These are phyloP conservation scores for Calonectria henricotiae DNA, from an alignment of 2,329 filamentous ascomycete species.

Conservation along the genomic window DNA sequence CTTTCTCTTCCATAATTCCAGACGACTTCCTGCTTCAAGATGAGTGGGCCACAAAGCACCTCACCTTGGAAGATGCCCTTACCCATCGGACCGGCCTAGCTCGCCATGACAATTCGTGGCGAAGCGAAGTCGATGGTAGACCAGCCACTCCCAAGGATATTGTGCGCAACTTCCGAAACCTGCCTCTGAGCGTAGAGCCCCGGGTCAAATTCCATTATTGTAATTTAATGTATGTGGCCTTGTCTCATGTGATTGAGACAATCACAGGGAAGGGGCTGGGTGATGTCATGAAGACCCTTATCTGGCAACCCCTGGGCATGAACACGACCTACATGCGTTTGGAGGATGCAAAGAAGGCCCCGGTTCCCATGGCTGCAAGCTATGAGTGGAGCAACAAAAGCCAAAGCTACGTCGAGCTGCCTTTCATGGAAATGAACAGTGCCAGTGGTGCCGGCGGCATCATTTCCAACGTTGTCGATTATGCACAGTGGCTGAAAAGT, in stretches of 20 bases:
- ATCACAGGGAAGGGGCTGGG: not conserved
- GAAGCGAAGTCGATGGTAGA: conserved; percentile 52
- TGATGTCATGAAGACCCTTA: not conserved
- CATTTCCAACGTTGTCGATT: conserved; percentile 67
- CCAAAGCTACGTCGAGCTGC: not conserved
- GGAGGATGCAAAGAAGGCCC: not conserved
- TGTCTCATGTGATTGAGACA: not conserved
- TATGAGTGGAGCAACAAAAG: not conserved
- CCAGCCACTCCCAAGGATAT: not conserved
- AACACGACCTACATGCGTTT: not conserved
- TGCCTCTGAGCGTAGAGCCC: not conserved
- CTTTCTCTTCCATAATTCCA: conserved; percentile 64
- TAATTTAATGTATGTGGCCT: not conserved
- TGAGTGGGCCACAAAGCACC: conserved; percentile 63
- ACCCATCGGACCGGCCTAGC: conserved; percentile 69
- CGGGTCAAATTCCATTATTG: not conserved
- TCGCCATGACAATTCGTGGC: conserved; percentile 57
- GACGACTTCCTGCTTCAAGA: conserved; percentile 70
- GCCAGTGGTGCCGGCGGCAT: conserved; percentile 60
- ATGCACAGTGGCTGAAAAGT: conserved; percentile 68
- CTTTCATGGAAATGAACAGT: not conserved
- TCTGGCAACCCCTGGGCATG: not conserved
- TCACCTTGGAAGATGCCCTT: conserved; percentile 71
- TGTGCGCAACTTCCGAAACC: not conserved
- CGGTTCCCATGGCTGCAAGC: not conserved